phyloP scores from a whole-genome alignment of 257 asterid genomes.

The Voacanga thouarsii region DNA sequence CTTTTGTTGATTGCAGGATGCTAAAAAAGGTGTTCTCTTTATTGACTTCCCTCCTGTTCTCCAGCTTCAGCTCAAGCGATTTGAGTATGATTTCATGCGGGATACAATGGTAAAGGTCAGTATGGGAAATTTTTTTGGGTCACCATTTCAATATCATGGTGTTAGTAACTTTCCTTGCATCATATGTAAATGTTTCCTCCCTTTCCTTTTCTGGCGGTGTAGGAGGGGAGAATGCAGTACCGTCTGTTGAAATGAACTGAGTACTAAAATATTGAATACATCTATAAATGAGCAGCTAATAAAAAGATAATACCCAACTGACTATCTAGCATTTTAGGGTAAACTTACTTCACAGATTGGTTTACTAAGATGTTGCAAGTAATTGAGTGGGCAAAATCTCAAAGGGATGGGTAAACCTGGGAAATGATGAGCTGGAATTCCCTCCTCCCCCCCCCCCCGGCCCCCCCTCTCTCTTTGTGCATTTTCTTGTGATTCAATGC shows the following conservation, averaged over 20 bases:
- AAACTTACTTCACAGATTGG: background rate
- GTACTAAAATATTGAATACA: background rate
- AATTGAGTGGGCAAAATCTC: background rate
- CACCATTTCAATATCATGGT: background rate
- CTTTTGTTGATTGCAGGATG: conserved; percentile 56
- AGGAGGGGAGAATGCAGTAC: background rate
- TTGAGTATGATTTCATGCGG: conserved; percentile 94
- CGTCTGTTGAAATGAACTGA: background rate
- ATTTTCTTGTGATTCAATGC: background rate
- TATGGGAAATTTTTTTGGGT: background rate
- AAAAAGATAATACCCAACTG: background rate
- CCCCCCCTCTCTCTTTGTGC: too few relatives aligned
- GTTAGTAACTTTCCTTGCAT: background rate
- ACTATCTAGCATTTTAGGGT: background rate
- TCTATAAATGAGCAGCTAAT: background rate
- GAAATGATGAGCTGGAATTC: background rate
- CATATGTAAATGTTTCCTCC: background rate
- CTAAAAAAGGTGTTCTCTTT: conserved; percentile 94
- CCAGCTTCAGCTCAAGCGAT: conserved; percentile 97
- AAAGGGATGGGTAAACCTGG: background rate
- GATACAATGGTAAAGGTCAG: conserved; percentile 98
- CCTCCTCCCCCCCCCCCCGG: too few relatives aligned
- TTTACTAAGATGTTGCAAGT: background rate
- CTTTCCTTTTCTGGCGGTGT: background rate
- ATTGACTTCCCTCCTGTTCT: conserved; percentile 97